Conservation (phyloP, 2,329 filamentous ascomycete species). For the Fusarium oxysporum region DNA sequence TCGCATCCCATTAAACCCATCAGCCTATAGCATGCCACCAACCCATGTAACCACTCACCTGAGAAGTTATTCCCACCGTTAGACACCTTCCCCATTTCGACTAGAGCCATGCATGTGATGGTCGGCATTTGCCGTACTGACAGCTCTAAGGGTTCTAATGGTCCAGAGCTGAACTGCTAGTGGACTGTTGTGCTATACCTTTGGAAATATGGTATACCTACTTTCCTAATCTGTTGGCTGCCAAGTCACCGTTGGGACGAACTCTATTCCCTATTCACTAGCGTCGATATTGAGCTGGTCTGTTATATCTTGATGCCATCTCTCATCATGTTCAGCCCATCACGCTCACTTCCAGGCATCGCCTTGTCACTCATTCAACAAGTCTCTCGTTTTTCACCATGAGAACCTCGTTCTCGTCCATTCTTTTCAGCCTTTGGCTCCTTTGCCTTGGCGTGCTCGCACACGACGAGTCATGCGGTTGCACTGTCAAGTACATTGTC, state of each 20-base stretch:
- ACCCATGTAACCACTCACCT: constrained; percentile 16
- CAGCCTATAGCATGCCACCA: not conserved
- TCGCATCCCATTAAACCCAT: not conserved
- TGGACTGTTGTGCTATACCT: not conserved
- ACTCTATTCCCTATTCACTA: constrained; percentile 7
- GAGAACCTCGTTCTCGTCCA: constrained; percentile 25
- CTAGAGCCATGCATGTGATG: constrained; percentile 2
- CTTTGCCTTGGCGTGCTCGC: not conserved
- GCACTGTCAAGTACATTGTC: constrained; percentile 19
- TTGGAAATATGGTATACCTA: constrained; percentile 3
- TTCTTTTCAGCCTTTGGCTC: constrained; percentile 23
- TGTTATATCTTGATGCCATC: constrained; percentile 6
- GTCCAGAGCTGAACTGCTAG: not conserved
- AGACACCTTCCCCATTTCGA: constrained; percentile 1
- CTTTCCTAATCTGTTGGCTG: constrained; percentile 4
- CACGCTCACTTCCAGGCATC: not conserved
- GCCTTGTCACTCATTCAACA: constrained; percentile 15
- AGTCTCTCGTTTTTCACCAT: not conserved
- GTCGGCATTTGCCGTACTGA: constrained; percentile 8
- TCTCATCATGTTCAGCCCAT: not conserved
- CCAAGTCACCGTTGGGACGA: constrained; percentile 17
- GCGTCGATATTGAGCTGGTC: not conserved
- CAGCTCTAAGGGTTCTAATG: constrained; percentile 1
- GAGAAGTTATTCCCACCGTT: constrained; percentile 25
- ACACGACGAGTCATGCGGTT: constrained; percentile 16